Evolutionary conservation across 768 basidiomycete species (phyloP).

Genomic region (Russula compacta): DNA sequence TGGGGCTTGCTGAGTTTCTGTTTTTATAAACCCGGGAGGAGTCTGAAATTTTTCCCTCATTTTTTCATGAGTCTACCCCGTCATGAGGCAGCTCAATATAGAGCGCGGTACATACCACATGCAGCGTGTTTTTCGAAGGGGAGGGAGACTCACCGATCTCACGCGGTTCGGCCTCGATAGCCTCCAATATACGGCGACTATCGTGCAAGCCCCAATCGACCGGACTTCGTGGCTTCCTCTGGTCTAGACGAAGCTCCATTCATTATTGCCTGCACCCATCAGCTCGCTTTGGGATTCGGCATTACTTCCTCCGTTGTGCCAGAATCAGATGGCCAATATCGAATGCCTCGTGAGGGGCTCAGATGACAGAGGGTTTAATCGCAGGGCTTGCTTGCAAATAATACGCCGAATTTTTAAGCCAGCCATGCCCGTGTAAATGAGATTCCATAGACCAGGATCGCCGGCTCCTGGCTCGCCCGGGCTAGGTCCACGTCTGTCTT

Average conservation of each 20-base stretch:
- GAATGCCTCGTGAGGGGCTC: background rate
- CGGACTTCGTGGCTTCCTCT: background rate
- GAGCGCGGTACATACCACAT: background rate
- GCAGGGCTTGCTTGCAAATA: background rate
- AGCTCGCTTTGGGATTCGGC: background rate
- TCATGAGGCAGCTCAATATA: constrained; percentile 13
- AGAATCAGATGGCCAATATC: background rate
- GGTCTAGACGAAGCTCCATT: background rate
- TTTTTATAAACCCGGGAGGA: constrained; percentile 14
- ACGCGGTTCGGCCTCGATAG: constrained; percentile 6
- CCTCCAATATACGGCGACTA: background rate
- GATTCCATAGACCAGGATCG: background rate
- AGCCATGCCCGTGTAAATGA: background rate
- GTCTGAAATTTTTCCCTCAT: background rate
- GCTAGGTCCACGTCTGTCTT: background rate
- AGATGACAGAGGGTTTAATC: background rate
- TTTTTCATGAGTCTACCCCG: background rate
- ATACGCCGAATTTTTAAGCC: constrained; percentile 9
- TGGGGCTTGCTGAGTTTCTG: constrained; percentile 13
- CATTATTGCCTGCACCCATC: background rate
- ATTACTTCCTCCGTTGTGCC: background rate
- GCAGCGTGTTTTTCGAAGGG: constrained; percentile 6
- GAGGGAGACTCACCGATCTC: constrained; percentile 7
- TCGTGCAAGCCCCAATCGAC: constrained; percentile 3
- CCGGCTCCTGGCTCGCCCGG: background rate